Evolutionary conservation across 2,329 filamentous ascomycete genomes (phyloP).

Genomic region (Cercospora nicotianae): DNA sequence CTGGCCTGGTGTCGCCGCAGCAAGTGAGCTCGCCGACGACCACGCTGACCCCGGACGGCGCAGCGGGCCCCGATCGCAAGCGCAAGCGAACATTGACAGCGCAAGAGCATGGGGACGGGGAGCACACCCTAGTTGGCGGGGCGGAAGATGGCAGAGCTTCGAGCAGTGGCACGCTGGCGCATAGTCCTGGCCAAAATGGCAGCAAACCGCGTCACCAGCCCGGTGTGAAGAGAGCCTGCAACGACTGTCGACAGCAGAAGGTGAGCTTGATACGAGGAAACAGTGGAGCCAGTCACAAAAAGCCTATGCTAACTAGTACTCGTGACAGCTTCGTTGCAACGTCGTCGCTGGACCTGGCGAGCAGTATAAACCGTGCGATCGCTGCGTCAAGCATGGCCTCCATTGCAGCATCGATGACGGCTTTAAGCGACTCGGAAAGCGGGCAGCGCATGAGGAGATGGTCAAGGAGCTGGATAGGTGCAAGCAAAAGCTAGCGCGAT

Average conservation of each 20-base stretch:
- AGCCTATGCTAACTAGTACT: conserved; percentile 14
- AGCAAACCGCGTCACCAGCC: conserved; percentile 36
- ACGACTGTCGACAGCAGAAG: conserved; percentile 84
- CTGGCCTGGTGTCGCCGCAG: conserved; percentile 22
- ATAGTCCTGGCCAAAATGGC: conserved; percentile 25
- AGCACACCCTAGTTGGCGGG: conserved; percentile 20
- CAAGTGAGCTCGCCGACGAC: conserved; percentile 23
- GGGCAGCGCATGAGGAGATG: conserved; percentile 82
- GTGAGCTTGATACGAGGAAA: conserved; percentile 47
- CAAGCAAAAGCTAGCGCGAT: conserved; percentile 33
- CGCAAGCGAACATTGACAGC: conserved; percentile 25
- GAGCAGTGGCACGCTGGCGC: conserved; percentile 23
- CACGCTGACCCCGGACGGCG: conserved; percentile 16
- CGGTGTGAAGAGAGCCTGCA: conserved; percentile 74
- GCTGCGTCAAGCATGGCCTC: conserved; percentile 76
- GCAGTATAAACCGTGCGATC: conserved; percentile 68
- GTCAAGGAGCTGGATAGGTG: conserved; percentile 73
- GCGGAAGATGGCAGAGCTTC: conserved; percentile 22
- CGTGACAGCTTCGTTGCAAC: conserved; percentile 71
- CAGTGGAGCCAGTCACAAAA: not conserved
- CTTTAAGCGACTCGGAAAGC: conserved; percentile 81
- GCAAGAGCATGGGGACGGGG: conserved; percentile 20
- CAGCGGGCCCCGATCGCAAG: conserved; percentile 21
- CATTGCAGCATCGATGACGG: conserved; percentile 85
- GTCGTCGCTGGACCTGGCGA: conserved; percentile 69